Evolutionary conservation across 2,329 filamentous ascomycete species (phyloP).

Genomic region (Cercospora zeae-maydis): DNA sequence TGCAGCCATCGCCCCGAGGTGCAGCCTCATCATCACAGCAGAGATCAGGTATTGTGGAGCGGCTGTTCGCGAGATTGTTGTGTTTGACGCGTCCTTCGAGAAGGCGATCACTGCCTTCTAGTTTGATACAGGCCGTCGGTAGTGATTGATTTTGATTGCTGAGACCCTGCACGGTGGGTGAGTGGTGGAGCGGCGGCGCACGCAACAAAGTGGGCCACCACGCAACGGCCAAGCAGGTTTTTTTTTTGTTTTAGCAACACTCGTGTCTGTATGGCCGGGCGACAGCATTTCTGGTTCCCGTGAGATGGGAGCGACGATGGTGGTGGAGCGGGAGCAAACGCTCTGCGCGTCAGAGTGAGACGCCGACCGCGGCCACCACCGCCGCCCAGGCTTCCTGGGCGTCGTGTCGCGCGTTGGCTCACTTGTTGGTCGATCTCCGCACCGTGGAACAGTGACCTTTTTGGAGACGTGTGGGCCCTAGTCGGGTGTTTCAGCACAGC

Average conservation of each 20-base stretch:
- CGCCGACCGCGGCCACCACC: not conserved
- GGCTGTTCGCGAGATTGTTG: not conserved
- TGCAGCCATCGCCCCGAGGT: not conserved
- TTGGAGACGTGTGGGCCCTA: not conserved
- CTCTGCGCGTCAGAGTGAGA: slow-evolving; percentile 21
- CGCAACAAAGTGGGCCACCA: not conserved
- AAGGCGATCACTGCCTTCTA: slow-evolving; percentile 12
- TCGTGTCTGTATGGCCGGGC: not conserved
- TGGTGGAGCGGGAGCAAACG: not conserved
- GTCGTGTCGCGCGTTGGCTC: no score
- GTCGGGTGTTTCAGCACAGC: slow-evolving; percentile 23
- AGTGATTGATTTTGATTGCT: not conserved
- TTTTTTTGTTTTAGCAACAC: not conserved
- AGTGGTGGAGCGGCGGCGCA: not conserved
- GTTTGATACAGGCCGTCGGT: slow-evolving; percentile 5
- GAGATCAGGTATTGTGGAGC: not conserved
- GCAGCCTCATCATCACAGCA: not conserved
- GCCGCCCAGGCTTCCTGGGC: no score
- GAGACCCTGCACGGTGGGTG: slow-evolving; percentile 2
- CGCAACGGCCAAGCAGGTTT: not conserved
- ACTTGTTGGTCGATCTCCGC: slow-evolving; percentile 1
- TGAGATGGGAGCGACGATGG: not conserved
- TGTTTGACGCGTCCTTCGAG: slow-evolving; percentile 9
- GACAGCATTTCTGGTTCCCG: slow-evolving; percentile 1
- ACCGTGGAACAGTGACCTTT: slow-evolving; percentile 6